Conservation (phyloP, 352 stramenopile species). For the Thalassiosira hispida region DNA sequence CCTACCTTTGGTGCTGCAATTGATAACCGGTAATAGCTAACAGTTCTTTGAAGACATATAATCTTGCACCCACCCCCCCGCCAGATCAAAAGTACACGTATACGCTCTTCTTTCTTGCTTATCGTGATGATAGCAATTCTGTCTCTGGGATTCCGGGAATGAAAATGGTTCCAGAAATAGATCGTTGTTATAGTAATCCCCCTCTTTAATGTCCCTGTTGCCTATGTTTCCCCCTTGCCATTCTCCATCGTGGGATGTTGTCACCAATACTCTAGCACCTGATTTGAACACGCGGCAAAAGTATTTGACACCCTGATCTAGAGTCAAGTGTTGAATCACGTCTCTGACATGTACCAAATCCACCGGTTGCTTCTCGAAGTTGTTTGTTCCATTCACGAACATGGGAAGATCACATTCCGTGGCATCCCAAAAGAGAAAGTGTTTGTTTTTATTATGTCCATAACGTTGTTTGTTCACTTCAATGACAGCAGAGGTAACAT, state of each 20-base stretch:
- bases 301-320: constrained; percentile 19
- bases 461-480: constrained; percentile 17
- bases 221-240: too few species aligned
- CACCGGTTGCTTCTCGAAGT: not conserved
- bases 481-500: constrained; percentile 14
- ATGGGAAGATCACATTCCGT: constrained; percentile 16
- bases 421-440: constrained; percentile 33
- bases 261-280: constrained; percentile 26
- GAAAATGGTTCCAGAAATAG: constrained; percentile 22
- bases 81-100: too few species aligned
- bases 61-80: too few species aligned
- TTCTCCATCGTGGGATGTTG: constrained; percentile 11
- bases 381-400: not conserved
- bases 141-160: constrained; percentile 25
- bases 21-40: too few species aligned
- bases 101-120: too few species aligned
- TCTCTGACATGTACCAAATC: constrained; percentile 44
- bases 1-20: too few species aligned
- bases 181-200: constrained; percentile 31
- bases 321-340: constrained; percentile 33
- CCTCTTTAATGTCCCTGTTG: constrained; percentile 11
- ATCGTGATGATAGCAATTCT: too few species aligned
- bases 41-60: too few species aligned
- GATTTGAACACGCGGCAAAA: constrained; percentile 41
- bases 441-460: constrained; percentile 28